Conservation (phyloP, 2,329 filamentous ascomycete species). For the Fusarium pininemorale region DNA sequence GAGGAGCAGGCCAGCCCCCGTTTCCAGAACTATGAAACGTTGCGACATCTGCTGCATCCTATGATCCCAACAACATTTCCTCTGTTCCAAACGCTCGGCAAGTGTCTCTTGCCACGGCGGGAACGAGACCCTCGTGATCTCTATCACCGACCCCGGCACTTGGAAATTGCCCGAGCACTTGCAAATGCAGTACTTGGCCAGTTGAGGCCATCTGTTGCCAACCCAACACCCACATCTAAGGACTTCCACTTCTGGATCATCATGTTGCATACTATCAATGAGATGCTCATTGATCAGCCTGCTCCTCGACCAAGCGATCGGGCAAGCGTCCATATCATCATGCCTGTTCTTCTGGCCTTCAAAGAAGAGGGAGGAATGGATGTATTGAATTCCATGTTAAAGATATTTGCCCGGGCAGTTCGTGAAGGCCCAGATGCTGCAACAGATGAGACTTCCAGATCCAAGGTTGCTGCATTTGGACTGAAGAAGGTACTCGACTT, state of each 20-base stretch:
- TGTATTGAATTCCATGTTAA: conserved; percentile 76
- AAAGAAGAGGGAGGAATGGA: conserved; percentile 82
- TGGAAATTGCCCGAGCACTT: conserved; percentile 70
- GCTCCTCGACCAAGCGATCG: conserved; percentile 58
- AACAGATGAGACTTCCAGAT: conserved; percentile 55
- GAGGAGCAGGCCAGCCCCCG: conserved; percentile 55
- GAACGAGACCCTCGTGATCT: conserved; percentile 66
- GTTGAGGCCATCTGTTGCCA: conserved; percentile 60
- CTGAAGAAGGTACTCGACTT: conserved; percentile 87
- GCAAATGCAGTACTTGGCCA: conserved; percentile 76
- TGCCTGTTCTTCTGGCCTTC: conserved; percentile 86
- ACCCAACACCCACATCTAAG: conserved; percentile 61
- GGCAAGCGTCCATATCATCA: conserved; percentile 65
- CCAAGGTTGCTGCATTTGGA: conserved; percentile 62
- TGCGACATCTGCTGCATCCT: conserved; percentile 80
- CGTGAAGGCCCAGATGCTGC: conserved; percentile 51
- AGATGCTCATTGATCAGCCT: conserved; percentile 76
- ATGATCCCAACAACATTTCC: conserved; percentile 83
- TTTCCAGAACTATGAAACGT: conserved; percentile 79
- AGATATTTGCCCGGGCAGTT: conserved; percentile 63
- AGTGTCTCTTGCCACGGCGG: conserved; percentile 79
- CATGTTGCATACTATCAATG: conserved; percentile 79
- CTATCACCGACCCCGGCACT: conserved; percentile 63
- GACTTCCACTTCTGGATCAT: conserved; percentile 85
- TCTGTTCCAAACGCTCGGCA: conserved; percentile 87